Evolutionary conservation across 148 eudicot species (phyloP), one percentile per base, ranked within the genome.

Genomic region (Chenopodium formosanum): DNA sequence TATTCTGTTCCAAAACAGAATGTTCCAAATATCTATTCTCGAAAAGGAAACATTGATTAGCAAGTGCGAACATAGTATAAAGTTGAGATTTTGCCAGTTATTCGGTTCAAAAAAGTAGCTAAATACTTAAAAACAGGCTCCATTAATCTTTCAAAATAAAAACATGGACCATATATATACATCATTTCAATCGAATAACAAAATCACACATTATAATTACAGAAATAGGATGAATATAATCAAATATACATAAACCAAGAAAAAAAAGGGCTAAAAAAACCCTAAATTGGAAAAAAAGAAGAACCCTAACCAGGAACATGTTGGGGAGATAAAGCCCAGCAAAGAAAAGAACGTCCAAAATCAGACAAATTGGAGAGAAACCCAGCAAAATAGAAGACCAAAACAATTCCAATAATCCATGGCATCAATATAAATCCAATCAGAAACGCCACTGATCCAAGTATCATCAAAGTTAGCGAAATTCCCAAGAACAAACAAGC

Each of bases 341-440:
- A 78, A 37, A 89, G 81, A 58, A 89, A 76, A 19, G 89, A 76
- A 0, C 86, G 80, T 9, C 86, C 87, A 48, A 91, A 82, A 16
- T 80, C 81, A 8, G 89, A 84, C 86, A 92, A 88, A 77, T 34
- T 86, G n/a, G 86, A 88, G 27, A 91, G 48, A 66, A 89, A 1
- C 12, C 86, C 89, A 7, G 80, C 94, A 44, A 91, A 83, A 50
- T 86, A 88, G 44, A 92, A 90, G 75, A 92, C 37, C 52, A 89
- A 9, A 2, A 92, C 86, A 78, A 89, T 58, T 9, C 82, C 90
- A 37, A 92, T 72, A 11, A 92, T 86, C 89, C 90, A 89, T 14
- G 95, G 95, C 95, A 94, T 81, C 79, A 94, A 48, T 9, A 92
- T 50, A 4, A 94, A 78, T 32, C 97, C 95, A 19, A 94, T 89